Base-by-base conservation (phyloP, 352 stramenopile species). In the Pythium volutum region DNA sequence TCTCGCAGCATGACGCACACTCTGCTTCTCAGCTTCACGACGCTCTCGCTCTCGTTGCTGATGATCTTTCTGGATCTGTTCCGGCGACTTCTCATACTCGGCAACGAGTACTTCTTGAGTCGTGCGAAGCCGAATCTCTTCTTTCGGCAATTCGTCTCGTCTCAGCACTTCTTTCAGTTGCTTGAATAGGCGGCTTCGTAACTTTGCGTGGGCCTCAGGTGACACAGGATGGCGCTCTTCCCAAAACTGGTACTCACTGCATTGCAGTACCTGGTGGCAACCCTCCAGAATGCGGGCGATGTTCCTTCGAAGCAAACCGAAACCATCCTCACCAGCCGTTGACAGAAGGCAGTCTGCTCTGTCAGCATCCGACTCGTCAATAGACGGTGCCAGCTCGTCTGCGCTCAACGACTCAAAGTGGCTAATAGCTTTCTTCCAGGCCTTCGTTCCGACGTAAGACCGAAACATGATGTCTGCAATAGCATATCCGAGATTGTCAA, bases 171-270 rank as follows among this genome's bases (percentile, higher is more conserved):
- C 71, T 45, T 79, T 89, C 26, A 82, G 52, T 67, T 92, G 79
- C 20, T 76, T 76, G 61, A 77, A 69, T 22, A 92, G 34, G 23
- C 79, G 74, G 11, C 70, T 66, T 4, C 81, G 81, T 46, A 89
- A 57, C 38, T 89, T 90, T 2, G 74, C 56, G 59, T 91, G 80
- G 3, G 79, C 69, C 15, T 89, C 76, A 10, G 76, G 67, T 26
- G 74, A 77, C 14, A 91, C 76, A 7, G 77, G 64, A 64, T 94
- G 79, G 4, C 83, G 77, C 52, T 91, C 77, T 67, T 94, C 83
- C 85, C 83, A 94, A n/a, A 94, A 91, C 39, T 89, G 79, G 63
- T 94, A 94, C 50, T 89, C 80, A 25, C 27, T 70, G 54, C 85
- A 94, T 26, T 69, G 69, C 1, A 89, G 42, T 18, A 91, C 83